These are phyloP conservation scores for Globisporangium echinulatum DNA, from an alignment of 352 stramenopile genomes.

Conservation along the genomic window DNA sequence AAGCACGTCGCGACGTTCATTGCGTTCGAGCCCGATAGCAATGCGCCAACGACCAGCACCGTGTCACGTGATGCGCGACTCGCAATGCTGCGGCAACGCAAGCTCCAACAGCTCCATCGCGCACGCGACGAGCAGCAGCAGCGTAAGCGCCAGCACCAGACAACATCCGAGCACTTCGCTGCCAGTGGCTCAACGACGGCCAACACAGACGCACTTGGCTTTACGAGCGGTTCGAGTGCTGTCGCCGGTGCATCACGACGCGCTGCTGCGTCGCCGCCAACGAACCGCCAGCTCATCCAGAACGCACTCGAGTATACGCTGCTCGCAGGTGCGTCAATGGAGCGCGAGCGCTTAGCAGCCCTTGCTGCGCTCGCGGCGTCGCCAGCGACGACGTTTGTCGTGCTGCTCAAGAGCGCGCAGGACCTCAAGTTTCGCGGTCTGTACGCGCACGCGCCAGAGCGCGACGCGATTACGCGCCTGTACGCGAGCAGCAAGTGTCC, in stretches of 20 bases:
- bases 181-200: not conserved
- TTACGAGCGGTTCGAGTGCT: too few species aligned
- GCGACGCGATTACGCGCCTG: slow-evolving; percentile 30
- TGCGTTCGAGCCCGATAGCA: slow-evolving; percentile 8
- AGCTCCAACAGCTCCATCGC: slow-evolving; percentile 57
- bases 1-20: slow-evolving; percentile 16
- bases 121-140: slow-evolving; percentile 26
- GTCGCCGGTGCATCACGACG: too few species aligned
- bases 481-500: slow-evolving; percentile 30
- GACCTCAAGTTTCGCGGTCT: slow-evolving; percentile 71
- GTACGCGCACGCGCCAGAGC: slow-evolving; percentile 57
- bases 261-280: slow-evolving; percentile 26
- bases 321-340: slow-evolving; percentile 52
- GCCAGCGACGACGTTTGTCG: slow-evolving; percentile 59
- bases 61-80: slow-evolving; percentile 16
- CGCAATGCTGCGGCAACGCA: slow-evolving; percentile 46
- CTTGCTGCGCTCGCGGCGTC: slow-evolving; percentile 39
- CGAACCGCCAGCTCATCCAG: slow-evolving; percentile 68
- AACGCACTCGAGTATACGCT: slow-evolving; percentile 80
- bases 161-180: not conserved
- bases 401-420: slow-evolving; percentile 65
- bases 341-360: slow-evolving; percentile 41
- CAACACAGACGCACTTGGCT: not conserved
- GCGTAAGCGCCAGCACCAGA: slow-evolving; percentile 22
- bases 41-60: not conserved